Conservation (phyloP, 1,284 basidiomycete genomes). For the Ustilago sp. region DNA sequence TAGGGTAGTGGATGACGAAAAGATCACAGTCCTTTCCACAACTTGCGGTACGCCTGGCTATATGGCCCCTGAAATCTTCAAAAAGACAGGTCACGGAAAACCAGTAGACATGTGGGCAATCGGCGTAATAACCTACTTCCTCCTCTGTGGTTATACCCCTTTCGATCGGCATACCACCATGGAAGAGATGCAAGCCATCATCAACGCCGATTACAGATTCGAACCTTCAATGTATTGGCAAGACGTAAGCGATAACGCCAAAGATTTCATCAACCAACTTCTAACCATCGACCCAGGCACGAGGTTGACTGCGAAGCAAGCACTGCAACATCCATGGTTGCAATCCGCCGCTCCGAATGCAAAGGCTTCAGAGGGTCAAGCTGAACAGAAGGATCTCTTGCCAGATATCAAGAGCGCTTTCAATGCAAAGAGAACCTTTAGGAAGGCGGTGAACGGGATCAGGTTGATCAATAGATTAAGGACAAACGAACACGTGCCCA, state of each 20-base stretch:
- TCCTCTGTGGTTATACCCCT: constrained; percentile 68
- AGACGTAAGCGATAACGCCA: constrained; percentile 61
- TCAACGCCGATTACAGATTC: constrained; percentile 66
- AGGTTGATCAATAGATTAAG: constrained; percentile 57
- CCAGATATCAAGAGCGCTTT: constrained; percentile 69
- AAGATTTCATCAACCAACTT: constrained; percentile 65
- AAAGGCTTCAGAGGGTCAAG: neutral
- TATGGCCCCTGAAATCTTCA: constrained; percentile 99
- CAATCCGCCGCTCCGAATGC: constrained; percentile 17
- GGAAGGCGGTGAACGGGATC: constrained; percentile 68
- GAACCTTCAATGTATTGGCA: constrained; percentile 66
- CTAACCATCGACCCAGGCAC: constrained; percentile 62
- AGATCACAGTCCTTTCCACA: constrained; percentile 88
- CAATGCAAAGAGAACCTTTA: constrained; percentile 67
- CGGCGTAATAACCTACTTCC: constrained; percentile 69
- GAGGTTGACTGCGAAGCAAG: constrained; percentile 61
- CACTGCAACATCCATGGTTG: constrained; percentile 64
- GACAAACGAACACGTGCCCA: constrained; percentile 39
- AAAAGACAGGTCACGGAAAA: constrained; percentile 89
- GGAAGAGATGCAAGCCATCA: constrained; percentile 69
- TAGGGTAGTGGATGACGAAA: constrained; percentile 88
- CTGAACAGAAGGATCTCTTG: constrained; percentile 62
- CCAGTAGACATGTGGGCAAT: constrained; percentile 85
- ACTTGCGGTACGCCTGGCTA: constrained; percentile 94
- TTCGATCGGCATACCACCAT: constrained; percentile 67